phyloP scores from a whole-genome alignment of 306 rosid species.

The Cicer arietinum region DNA sequence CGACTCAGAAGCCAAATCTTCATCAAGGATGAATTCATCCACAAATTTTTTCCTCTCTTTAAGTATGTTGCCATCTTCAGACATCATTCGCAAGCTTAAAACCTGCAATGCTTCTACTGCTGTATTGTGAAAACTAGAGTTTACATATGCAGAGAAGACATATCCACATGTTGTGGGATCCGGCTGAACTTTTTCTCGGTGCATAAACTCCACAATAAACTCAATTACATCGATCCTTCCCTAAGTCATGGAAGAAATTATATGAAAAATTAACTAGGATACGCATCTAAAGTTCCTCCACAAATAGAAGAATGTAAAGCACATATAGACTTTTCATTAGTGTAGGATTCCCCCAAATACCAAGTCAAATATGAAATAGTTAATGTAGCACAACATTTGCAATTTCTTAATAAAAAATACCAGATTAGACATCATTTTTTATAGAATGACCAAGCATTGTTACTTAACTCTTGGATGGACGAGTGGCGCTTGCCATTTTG shows the following conservation, averaged over 20 bases:
- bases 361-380: conserved; percentile 12
- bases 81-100: conserved; percentile 66
- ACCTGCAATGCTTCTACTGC: conserved; percentile 77
- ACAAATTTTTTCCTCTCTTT: conserved; percentile 43
- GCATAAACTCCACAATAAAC: conserved; percentile 74
- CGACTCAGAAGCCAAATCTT: conserved; percentile 60
- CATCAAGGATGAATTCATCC: conserved; percentile 60
- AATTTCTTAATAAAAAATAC: conserved; percentile 26
- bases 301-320: conserved; percentile 5
- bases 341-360: too few relatives aligned
- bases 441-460: conserved; percentile 6
- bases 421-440: not conserved
- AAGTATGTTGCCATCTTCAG: conserved; percentile 47
- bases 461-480: conserved; percentile 20
- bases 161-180: conserved; percentile 62
- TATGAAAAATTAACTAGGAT: not conserved
- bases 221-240: conserved; percentile 78
- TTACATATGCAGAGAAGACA: conserved; percentile 73
- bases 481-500: conserved; percentile 9
- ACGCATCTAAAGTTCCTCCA: conserved; percentile 22
- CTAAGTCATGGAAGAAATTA: conserved; percentile 51
- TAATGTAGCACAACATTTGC: conserved; percentile 1
- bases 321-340: conserved; percentile 16
- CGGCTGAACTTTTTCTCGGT: conserved; percentile 63
- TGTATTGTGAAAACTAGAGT: conserved; percentile 61